Conservation (phyloP, 106 monocot genomes). For the Cymbidium sinense region DNA sequence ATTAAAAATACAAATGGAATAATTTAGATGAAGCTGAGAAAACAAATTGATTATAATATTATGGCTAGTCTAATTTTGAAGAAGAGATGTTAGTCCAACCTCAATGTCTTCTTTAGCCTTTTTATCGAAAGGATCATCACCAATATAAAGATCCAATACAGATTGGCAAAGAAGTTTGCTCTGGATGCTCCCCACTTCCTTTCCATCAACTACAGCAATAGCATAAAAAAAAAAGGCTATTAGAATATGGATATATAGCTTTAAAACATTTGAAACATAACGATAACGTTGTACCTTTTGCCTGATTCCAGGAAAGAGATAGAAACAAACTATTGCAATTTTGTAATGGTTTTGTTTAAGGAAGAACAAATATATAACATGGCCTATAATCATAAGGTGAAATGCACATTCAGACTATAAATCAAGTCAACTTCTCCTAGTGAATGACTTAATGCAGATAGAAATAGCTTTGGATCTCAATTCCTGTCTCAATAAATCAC, state of each 20-base stretch:
- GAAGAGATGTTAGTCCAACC: slow-evolving; percentile 37
- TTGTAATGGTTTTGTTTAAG: too few relatives aligned
- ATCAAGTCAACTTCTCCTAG: too few relatives aligned
- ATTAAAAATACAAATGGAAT: too few relatives aligned
- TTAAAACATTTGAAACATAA: neutral
- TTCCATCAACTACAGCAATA: slow-evolving; percentile 58
- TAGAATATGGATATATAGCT: neutral
- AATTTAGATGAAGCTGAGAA: neutral
- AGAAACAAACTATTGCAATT: too few relatives aligned
- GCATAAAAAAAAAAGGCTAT: neutral
- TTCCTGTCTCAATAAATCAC: too few relatives aligned
- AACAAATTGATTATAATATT: neutral
- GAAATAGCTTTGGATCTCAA: too few relatives aligned
- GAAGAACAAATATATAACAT: too few relatives aligned
- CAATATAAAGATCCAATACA: slow-evolving; percentile 85
- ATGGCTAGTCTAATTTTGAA: slow-evolving; percentile 21
- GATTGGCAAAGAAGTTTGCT: slow-evolving; percentile 87
- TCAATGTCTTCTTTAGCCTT: slow-evolving; percentile 61
- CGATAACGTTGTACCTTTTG: too few relatives aligned
- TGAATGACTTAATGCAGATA: too few relatives aligned
- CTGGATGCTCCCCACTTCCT: slow-evolving; percentile 75
- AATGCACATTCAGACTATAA: too few relatives aligned
- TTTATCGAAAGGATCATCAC: slow-evolving; percentile 75
- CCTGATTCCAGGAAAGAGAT: too few relatives aligned
- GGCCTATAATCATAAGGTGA: too few relatives aligned